Conservation (phyloP, 305 asterid species). For the Fraxinus platypoda region DNA sequence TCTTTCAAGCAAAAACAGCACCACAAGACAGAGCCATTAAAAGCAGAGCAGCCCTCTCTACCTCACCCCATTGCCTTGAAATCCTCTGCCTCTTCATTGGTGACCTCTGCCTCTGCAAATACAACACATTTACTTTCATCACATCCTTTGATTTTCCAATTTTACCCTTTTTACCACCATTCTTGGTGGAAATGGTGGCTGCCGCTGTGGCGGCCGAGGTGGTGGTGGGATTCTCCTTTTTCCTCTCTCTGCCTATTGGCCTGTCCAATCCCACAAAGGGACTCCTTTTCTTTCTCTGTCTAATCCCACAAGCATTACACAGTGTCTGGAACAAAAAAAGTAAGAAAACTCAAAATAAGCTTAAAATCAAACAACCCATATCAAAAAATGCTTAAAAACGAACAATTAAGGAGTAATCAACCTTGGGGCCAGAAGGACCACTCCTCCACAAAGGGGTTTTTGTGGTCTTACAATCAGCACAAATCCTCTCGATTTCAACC, state of each 20-base stretch:
- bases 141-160: slow-evolving; percentile 24
- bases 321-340: slow-evolving; percentile 33
- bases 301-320: slow-evolving; percentile 74
- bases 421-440: slow-evolving; percentile 76
- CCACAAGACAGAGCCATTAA: slow-evolving; percentile 66
- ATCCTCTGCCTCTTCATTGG: slow-evolving; percentile 26
- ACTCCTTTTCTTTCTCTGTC: slow-evolving; percentile 47
- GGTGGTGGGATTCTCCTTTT: slow-evolving; percentile 8
- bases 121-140: slow-evolving; percentile 33
- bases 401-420: neutral
- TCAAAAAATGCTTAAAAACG: neutral
- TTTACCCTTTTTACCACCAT: slow-evolving; percentile 25
- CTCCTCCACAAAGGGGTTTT: slow-evolving; percentile 71
- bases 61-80: slow-evolving; percentile 47
- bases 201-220: neutral
- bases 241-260: slow-evolving; percentile 8
- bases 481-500: slow-evolving; percentile 30
- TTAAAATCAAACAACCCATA: slow-evolving; percentile 17
- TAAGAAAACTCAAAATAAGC: neutral
- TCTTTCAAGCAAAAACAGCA: slow-evolving; percentile 46
- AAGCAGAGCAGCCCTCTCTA: slow-evolving; percentile 66
- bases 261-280: neutral
- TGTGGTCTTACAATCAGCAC: slow-evolving; percentile 56
- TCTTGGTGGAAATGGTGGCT: neutral
- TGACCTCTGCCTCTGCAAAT: slow-evolving; percentile 35